Percentiles rank a stretch among this genome's conserved stretches.
Evolutionary conservation across 495 filamentous ascomycete species (phyloP).

Genomic region (Pyrenula massariospora): DNA sequence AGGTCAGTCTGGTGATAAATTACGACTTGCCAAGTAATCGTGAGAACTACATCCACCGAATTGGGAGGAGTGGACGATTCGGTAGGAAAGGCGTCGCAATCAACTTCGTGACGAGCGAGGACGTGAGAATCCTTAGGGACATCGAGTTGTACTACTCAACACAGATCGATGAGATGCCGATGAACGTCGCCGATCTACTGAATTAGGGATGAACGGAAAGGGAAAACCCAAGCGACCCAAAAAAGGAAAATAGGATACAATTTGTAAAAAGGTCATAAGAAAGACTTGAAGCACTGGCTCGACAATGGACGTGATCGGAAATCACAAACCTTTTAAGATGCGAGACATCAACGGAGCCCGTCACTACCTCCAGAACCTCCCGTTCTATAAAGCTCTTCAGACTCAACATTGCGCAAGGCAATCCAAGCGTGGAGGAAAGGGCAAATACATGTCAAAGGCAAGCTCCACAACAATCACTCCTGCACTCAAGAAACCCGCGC

Average conservation of each 20-base stretch:
- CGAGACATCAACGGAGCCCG: too few relatives aligned
- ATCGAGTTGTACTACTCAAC: slow-evolving; percentile 67
- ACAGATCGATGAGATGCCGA: slow-evolving; percentile 53
- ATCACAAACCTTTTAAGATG: too few relatives aligned
- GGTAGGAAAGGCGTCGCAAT: slow-evolving; percentile 99
- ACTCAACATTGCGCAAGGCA: not conserved
- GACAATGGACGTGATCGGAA: too few relatives aligned
- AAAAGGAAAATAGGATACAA: too few relatives aligned
- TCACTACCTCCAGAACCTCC: too few relatives aligned
- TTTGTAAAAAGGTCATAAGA: too few relatives aligned
- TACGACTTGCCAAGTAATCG: slow-evolving; percentile 97
- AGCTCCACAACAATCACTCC: too few relatives aligned
- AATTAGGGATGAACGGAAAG: too few relatives aligned
- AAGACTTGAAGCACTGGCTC: too few relatives aligned
- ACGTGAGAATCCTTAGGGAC: slow-evolving; percentile 98
- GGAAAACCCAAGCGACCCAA: too few relatives aligned
- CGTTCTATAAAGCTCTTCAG: too few relatives aligned
- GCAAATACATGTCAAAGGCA: not conserved
- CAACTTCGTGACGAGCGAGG: slow-evolving; percentile 98
- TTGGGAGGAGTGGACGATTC: slow-evolving; percentile 97
- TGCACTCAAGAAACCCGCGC: too few relatives aligned
- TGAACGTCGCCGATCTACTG: slow-evolving; percentile 43
- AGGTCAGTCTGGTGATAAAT: slow-evolving; percentile 99
- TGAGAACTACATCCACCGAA: slow-evolving; percentile 99
- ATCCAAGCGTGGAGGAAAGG: not conserved